Conservation (phyloP, 176 grass and related monocot genomes). For the Echinochloa phyllopogon region DNA sequence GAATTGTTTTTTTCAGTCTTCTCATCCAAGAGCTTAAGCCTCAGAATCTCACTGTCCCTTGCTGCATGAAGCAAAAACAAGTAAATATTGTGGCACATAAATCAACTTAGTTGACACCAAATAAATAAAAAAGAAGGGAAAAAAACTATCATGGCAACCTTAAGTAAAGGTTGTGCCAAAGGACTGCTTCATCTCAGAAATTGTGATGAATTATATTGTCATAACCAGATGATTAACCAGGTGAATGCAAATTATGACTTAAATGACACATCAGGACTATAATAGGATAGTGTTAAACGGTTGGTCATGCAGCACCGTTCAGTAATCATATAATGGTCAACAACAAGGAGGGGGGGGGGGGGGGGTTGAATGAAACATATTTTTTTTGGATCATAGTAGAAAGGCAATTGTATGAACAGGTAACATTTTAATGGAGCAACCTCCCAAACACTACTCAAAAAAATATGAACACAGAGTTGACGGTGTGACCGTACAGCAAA, state of each 20-base stretch:
- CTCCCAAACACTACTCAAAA: conserved; percentile 24
- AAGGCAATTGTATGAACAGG: neutral
- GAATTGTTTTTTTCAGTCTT: conserved; percentile 45
- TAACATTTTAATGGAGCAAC: conserved; percentile 10
- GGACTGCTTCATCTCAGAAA: conserved; percentile 1
- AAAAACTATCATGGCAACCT: neutral
- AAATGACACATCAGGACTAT: neutral
- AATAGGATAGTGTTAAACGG: neutral
- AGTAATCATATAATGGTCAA: neutral
- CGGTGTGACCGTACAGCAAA: neutral
- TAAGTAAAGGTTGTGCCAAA: conserved; percentile 22
- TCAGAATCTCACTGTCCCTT: conserved; percentile 59
- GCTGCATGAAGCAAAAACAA: conserved; percentile 48
- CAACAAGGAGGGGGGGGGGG: no score
- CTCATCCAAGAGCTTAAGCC: conserved; percentile 60
- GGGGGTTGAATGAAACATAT: neutral
- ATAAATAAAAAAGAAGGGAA: neutral
- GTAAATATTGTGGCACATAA: conserved; percentile 1
- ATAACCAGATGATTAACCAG: conserved; percentile 1
- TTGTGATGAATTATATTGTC: neutral
- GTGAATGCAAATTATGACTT: conserved; percentile 1
- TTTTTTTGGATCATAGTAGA: conserved; percentile 18
- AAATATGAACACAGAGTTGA: neutral
- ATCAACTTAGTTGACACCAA: conserved; percentile 13
- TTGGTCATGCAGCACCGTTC: neutral